A percentile compares a stretch with the other conserved stretches of the same genome.
Conservation (phyloP, 495 filamentous ascomycete species). For the Penicillium ochrochloron region DNA sequence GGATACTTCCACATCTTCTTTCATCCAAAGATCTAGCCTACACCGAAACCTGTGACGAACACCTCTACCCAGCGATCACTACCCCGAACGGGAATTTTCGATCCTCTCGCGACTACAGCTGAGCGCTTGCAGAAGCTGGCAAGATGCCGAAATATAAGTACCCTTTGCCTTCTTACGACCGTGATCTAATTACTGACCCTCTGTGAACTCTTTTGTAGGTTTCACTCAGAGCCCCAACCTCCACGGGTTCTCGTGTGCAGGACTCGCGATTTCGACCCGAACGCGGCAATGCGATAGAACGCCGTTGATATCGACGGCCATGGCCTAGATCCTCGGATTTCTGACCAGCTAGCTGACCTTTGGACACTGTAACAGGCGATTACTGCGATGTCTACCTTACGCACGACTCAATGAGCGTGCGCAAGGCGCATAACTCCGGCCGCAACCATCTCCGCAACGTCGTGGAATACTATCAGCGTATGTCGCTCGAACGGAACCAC, state of each 20-base stretch:
- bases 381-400: slow-evolving; percentile 99
- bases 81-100: slow-evolving; percentile 31
- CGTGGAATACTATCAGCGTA: slow-evolving; percentile 97
- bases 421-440: slow-evolving; percentile 96
- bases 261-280: slow-evolving; percentile 19
- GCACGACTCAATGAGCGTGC: slow-evolving; percentile 99
- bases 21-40: background rate
- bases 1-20: background rate
- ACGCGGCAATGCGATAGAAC: slow-evolving; percentile 17
- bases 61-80: slow-evolving; percentile 14
- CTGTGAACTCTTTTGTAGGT: slow-evolving; percentile 72
- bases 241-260: background rate
- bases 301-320: slow-evolving; percentile 10
- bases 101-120: slow-evolving; percentile 28
- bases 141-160: slow-evolving; percentile 85
- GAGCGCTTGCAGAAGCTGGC: slow-evolving; percentile 29
- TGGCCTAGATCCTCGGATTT: no score
- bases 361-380: slow-evolving; percentile 67
- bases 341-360: slow-evolving; percentile 16
- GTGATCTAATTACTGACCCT: slow-evolving; percentile 50
- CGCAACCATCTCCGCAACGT: slow-evolving; percentile 97
- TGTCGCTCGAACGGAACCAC: slow-evolving; percentile 20
- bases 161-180: slow-evolving; percentile 6
- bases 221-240: background rate
- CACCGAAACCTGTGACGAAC: background rate